These are phyloP conservation scores for Boletus speciosus DNA, from an alignment of 768 basidiomycete species.

Conservation along the genomic window DNA sequence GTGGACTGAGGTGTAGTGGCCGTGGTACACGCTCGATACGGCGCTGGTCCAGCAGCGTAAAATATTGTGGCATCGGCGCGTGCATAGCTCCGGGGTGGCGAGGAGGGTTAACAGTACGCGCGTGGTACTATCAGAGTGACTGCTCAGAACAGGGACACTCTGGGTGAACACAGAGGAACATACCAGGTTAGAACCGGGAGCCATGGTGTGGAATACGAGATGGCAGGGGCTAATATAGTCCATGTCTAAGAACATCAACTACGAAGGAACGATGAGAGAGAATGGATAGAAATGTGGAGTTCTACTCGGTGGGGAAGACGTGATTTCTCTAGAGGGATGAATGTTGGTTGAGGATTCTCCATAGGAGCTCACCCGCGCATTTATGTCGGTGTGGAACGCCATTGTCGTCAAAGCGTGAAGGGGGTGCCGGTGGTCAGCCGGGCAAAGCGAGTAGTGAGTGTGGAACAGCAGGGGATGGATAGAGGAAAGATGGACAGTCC, in stretches of 20 bases:
- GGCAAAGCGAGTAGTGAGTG: slow-evolving; percentile 1
- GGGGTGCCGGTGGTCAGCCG: background rate
- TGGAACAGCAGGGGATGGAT: background rate
- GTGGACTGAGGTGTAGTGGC: slow-evolving; percentile 7
- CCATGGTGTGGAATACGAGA: background rate
- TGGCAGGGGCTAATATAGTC: background rate
- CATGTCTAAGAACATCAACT: background rate
- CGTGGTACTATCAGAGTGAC: slow-evolving; percentile 13
- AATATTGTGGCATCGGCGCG: slow-evolving; percentile 19
- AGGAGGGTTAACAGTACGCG: slow-evolving; percentile 11
- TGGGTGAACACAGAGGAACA: background rate
- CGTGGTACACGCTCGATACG: slow-evolving; percentile 22
- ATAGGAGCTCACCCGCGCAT: background rate
- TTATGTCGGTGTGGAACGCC: slow-evolving; percentile 9
- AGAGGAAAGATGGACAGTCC: background rate
- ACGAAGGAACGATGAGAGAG: background rate
- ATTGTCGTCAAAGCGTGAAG: slow-evolving; percentile 15
- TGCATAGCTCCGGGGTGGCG: slow-evolving; percentile 14
- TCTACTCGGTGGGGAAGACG: background rate
- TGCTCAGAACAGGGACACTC: background rate
- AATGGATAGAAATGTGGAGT: slow-evolving; percentile 1
- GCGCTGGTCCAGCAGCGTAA: slow-evolving; percentile 13
- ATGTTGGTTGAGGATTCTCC: too few relatives aligned
- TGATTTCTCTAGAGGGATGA: background rate
- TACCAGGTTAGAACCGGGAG: slow-evolving; percentile 6